Percentiles rank a stretch among this genome's conserved stretches.
phyloP scores from a whole-genome alignment of 345 rosid genomes.

The Bruguiera sexangula region DNA sequence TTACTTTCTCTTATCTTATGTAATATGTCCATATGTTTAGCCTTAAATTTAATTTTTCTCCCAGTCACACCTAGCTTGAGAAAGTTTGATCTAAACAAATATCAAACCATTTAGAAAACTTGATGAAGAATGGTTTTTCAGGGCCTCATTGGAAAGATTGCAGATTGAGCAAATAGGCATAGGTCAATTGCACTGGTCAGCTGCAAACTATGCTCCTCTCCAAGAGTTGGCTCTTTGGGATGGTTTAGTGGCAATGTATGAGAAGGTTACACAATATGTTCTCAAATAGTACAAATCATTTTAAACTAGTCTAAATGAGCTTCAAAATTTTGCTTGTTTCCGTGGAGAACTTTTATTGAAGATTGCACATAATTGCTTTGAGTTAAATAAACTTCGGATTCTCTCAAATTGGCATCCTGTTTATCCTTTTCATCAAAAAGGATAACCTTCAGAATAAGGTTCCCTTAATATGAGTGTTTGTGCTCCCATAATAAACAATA shows the following conservation, averaged over 20 bases:
- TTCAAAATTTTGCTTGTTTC: background rate
- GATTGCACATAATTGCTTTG: no score
- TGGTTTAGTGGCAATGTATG: conserved; percentile 83
- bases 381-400: no score
- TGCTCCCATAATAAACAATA: no score
- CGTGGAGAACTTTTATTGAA: no score
- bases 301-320: conserved; percentile 1
- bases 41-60: no score
- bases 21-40: background rate
- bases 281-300: background rate
- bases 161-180: conserved; percentile 79
- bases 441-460: no score
- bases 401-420: no score
- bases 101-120: background rate
- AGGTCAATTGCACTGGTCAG: conserved; percentile 91
- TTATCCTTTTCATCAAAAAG: no score
- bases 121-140: conserved; percentile 22
- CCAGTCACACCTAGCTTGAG: background rate
- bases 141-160: conserved; percentile 73
- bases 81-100: background rate
- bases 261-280: conserved; percentile 53
- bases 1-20: background rate
- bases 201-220: conserved; percentile 80
- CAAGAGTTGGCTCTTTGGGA: conserved; percentile 86
- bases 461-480: no score